Evolutionary conservation across 148 eudicot species (phyloP).

Genomic region (Rheum nobile): DNA sequence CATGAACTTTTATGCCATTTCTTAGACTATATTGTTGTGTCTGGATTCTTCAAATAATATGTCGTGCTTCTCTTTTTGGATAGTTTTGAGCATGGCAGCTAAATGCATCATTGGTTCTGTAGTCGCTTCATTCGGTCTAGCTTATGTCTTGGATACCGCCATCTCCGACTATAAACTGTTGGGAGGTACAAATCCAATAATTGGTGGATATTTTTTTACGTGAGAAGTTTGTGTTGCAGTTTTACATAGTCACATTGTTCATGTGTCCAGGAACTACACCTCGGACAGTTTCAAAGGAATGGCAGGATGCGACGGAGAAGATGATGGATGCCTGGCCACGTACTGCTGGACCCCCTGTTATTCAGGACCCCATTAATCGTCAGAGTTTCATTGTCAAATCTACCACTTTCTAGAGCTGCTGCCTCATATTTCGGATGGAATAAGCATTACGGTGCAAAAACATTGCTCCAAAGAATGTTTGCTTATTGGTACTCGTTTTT

Average conservation of each 20-base stretch:
- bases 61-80: neutral
- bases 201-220: too few relatives aligned
- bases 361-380: constrained; percentile 37
- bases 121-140: constrained; percentile 19
- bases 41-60: neutral
- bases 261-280: constrained; percentile 28
- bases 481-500: neutral
- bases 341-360: constrained; percentile 36
- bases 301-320: constrained; percentile 30
- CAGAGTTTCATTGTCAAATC: constrained; percentile 33
- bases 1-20: neutral
- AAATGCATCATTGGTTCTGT: constrained; percentile 22
- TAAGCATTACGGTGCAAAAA: neutral
- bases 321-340: constrained; percentile 38
- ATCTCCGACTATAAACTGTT: constrained; percentile 31
- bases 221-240: too few relatives aligned
- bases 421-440: neutral
- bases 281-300: constrained; percentile 21
- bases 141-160: constrained; percentile 22
- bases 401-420: constrained; percentile 14
- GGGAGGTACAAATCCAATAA: constrained; percentile 30
- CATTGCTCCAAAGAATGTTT: neutral
- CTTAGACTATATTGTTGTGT: neutral
- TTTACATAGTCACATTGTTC: neutral
- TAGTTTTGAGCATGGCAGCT: constrained; percentile 16